Base-by-base conservation (phyloP, 306 rosid species). In the Aeschynomene evenia region DNA sequence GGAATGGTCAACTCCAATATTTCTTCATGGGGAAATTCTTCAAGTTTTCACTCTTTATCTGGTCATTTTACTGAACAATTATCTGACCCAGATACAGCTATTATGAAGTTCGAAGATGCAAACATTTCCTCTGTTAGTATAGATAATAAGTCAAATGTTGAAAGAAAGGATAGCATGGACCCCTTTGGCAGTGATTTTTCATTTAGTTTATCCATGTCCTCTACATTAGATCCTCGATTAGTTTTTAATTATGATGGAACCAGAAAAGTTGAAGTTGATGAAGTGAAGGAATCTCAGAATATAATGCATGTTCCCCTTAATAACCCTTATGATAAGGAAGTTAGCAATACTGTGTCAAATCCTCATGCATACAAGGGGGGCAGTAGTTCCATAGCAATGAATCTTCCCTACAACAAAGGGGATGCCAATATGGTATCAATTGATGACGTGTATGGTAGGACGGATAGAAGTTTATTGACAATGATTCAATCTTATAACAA, bases 271-370 rank as follows among this genome's bases (percentile, higher is more conserved):
- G 83, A 88, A 83, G 84, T 85, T 21, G 76, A 79, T 49, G 85
- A 86, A 75, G 96, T 91, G 40, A 88, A 83, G 86, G 97, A 86
- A 63, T 83, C 88, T 49, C 86, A 86, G 63, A 88, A 70, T 80
- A 40, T 53, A 68, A 45, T 83, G 80, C 9, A 68, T 63, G 68
- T 72, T 59, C 59, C 87, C 4, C 19, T 74, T n/a, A 67, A 65
- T 51, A 85, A 80, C 63, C 36, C 85, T 39, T 85, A 80, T 81
- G 75, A 72, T 63, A 72, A 51, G 57, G 86, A 72, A 15, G 85
- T 55, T 60, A 73, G 61, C 34, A 72, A 13, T 39, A 31, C 56
- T 4, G 1, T 81, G 75, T 68, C 80, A 64, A 67, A 74, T 22
- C 10, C 69, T 70, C 63, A 28, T 26, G 72, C 71, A 49, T 77